Conservation (phyloP, 1,139 yeast species). For the Kazachstania sp. region DNA sequence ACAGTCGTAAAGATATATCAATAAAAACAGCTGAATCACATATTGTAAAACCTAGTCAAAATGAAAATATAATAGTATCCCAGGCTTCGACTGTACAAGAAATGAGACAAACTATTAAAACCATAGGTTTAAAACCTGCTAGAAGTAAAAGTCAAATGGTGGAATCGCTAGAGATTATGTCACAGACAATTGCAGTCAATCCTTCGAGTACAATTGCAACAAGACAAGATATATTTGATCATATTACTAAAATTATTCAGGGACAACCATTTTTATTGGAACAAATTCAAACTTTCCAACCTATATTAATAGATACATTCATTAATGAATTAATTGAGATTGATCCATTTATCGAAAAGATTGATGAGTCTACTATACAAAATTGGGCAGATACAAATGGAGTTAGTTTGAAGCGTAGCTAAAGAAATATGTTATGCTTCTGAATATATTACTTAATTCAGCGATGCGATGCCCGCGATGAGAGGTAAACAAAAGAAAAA, state of each 20-base stretch:
- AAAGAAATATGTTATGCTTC: background rate
- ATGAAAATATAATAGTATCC: constrained; percentile 9
- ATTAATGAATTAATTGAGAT: constrained; percentile 12
- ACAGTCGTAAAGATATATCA: background rate
- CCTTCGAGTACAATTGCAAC: background rate
- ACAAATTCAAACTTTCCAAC: constrained; percentile 25
- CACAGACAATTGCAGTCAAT: constrained; percentile 13
- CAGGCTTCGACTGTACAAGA: constrained; percentile 17
- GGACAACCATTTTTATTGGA: constrained; percentile 18
- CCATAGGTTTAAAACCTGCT: constrained; percentile 25
- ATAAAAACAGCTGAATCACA: background rate
- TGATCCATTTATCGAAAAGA: constrained; percentile 24
- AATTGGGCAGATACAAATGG: constrained; percentile 30
- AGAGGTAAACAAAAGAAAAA: background rate
- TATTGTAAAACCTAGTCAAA: background rate
- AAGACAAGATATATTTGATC: constrained; percentile 16
- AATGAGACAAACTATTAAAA: constrained; percentile 18
- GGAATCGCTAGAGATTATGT: constrained; percentile 22
- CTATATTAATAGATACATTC: constrained; percentile 19
- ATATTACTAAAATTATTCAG: constrained; percentile 18
- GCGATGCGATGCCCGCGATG: no score
- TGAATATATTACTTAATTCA: no score
- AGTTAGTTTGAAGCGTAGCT: constrained; percentile 27
- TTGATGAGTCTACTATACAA: constrained; percentile 25
- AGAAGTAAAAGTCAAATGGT: constrained; percentile 24